Evolutionary conservation across 345 rosid species (phyloP), one percentile per base, ranked within the genome.

Genomic region (Rubroshorea leprosula): DNA sequence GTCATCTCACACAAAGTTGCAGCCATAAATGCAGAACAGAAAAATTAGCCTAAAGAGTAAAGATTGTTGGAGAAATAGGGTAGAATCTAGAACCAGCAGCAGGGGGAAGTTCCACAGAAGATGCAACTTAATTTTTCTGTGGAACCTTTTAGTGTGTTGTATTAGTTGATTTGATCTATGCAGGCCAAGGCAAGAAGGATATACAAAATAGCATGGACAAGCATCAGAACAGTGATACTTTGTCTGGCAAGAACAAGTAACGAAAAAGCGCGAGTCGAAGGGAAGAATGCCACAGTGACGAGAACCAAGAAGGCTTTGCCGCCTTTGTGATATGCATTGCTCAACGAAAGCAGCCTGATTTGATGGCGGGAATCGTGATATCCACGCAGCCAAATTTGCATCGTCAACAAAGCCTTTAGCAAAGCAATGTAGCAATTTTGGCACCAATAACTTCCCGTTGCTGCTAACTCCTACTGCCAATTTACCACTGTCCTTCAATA

Each of bases 191-290:
- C 45, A 39, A 39, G 35, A 60, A 44, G 23, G 54, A 59, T 29
- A 54, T 2, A 39, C 10, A 14, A 15, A 49, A 25, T 49, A 16
- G 35, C 48, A 49, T 60, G n/a, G 29, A 60, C 29, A 49, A 39
- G 35, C 35, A 29, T 29, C 35, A 29, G 4, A 29, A 29, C 35
- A 29, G 35, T 9, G 35, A 29, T 3, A 29, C 35, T 29, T 29
- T 29, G 35, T 9, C 35, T 3, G 35, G 35, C 35, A 29, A 29
- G 35, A 29, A 29, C 35, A 29, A 29, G 35, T 29, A 29, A 29
- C 90, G 77, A 57, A 84, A 57, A 84, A 84, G 61, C 87, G 73
- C 5, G 90, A 69, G 63, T 78, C 79, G 11, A 77, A 84, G 1
- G 90, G 83, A 23, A 72, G 27, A 18, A 81, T 57, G 4, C 78